phyloP scores from a whole-genome alignment of 106 monocot genomes.

The Posidonia australis region DNA sequence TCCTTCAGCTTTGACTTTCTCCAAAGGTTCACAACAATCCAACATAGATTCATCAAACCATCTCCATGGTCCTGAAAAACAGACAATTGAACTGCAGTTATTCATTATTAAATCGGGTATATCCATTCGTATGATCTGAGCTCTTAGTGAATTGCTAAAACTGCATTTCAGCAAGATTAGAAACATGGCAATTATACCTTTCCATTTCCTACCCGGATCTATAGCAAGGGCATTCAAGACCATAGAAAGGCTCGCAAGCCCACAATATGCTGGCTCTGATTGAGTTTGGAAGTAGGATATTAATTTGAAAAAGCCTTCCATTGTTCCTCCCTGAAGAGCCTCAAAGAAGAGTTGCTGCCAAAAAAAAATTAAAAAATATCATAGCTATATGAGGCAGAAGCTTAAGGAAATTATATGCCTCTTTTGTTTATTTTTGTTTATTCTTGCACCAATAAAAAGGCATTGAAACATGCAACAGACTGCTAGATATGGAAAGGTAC shows the following conservation, averaged over 20 bases:
- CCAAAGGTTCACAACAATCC: no score
- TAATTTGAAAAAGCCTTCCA: constrained; percentile 89
- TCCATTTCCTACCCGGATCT: constrained; percentile 94
- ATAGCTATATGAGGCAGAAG: background rate
- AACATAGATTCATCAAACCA: constrained; percentile 52
- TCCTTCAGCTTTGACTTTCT: constrained; percentile 38
- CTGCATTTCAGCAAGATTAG: background rate
- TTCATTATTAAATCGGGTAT: background rate
- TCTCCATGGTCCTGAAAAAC: constrained; percentile 26
- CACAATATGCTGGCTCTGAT: constrained; percentile 93
- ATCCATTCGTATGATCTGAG: background rate
- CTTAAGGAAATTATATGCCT: no score
- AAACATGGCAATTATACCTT: constrained; percentile 43
- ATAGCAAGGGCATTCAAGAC: constrained; percentile 88
- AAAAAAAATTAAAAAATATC: background rate
- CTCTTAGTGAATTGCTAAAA: no score
- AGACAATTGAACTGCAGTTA: background rate
- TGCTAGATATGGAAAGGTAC: no score
- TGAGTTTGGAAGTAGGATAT: constrained; percentile 94
- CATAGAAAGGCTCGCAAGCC: constrained; percentile 76
- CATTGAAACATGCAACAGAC: no score
- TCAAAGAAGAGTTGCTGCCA: constrained; percentile 76
- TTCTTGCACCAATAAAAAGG: no score
- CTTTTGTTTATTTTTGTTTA: no score
- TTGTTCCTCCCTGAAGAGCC: constrained; percentile 76